Conservation (phyloP, 1,139 yeast genomes). For the Groenewaldozyma auringiensis region DNA sequence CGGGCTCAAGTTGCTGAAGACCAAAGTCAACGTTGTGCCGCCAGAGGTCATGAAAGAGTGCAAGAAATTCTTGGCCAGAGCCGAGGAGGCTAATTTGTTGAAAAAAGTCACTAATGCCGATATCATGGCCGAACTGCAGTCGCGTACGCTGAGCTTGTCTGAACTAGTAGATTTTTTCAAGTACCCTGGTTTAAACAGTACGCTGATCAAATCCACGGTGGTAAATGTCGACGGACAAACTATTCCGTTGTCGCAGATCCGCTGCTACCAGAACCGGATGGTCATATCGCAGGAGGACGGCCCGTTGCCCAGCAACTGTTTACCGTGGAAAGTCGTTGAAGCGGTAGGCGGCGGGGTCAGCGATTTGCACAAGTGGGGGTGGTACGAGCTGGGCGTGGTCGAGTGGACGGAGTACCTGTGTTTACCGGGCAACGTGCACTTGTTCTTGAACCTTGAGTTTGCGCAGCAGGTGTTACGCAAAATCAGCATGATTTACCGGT, state of each 20-base stretch:
- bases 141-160: constrained; percentile 20
- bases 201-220: constrained; percentile 16
- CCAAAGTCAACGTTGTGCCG: constrained; percentile 28
- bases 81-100: constrained; percentile 22
- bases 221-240: constrained; percentile 7
- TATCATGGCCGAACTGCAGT: constrained; percentile 24
- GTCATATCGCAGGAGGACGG: constrained; percentile 24
- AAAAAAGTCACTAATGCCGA: constrained; percentile 23
- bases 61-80: constrained; percentile 25
- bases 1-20: constrained; percentile 22
- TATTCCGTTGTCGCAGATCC: constrained; percentile 20
- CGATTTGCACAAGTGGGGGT: constrained; percentile 23
- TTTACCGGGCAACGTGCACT: constrained; percentile 17
- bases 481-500: constrained; percentile 27
- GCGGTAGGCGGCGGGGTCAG: constrained; percentile 9
- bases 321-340: constrained; percentile 23
- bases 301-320: constrained; percentile 30
- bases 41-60: constrained; percentile 20
- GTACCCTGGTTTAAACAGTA: constrained; percentile 3
- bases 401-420: constrained; percentile 26
- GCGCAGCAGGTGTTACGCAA: constrained; percentile 24
- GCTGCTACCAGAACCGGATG: constrained; percentile 22
- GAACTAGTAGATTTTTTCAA: constrained; percentile 18
- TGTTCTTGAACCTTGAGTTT: constrained; percentile 22
- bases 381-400: constrained; percentile 23